Evolutionary conservation across 2,329 filamentous ascomycete species (phyloP), one percentile per base, ranked within the genome.

Genomic region (Penicillium corylophilum): DNA sequence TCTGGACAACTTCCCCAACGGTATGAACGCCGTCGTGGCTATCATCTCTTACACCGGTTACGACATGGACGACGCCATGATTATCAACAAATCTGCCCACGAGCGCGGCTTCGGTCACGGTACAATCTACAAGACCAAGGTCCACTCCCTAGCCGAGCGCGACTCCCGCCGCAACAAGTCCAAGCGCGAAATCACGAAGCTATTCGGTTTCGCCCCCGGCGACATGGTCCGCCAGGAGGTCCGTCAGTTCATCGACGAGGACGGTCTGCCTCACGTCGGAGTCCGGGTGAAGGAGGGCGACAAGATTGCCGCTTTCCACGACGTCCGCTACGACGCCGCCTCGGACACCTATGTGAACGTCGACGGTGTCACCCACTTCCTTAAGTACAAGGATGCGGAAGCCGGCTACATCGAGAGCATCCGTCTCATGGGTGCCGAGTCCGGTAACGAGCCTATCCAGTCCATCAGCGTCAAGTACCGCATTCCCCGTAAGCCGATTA

Each of bases 1-100:
- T 18, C 86, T 97, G 54, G 94, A 99, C 76, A 97, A 97, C 74
- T 99, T 96, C 72, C 94, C 94, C 48, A 96, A 97, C 69, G 94
- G 94, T 24, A 92, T 85, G 66, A 99, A 99, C 66, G 90, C 91
- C 8, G 86, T 97, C 35, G 94, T 99, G 52, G 94, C 94, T 53
- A 95, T 99, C 71, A 96, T 99, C 58, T 96, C 93, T 0, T 99
- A 99, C 73, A 97, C 93, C 2, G 94, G 93, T 46, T 99, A 97
- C 75, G 94, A 99, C 80, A 99, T 99, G 94, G 94, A 99, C 80
- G 94, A 99, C 76, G 94, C 94, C 70, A 97, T 97, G 93, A 97
- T 99, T 69, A 80, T 99, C 69, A 97, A 97, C 79, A 97, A 97
- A 72, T 96, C 91, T 18, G 86, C 93, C 2, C 90, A 96, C 72